phyloP scores from a whole-genome alignment of 1,284 basidiomycete species.

The Stygiomarasmius scandens region DNA sequence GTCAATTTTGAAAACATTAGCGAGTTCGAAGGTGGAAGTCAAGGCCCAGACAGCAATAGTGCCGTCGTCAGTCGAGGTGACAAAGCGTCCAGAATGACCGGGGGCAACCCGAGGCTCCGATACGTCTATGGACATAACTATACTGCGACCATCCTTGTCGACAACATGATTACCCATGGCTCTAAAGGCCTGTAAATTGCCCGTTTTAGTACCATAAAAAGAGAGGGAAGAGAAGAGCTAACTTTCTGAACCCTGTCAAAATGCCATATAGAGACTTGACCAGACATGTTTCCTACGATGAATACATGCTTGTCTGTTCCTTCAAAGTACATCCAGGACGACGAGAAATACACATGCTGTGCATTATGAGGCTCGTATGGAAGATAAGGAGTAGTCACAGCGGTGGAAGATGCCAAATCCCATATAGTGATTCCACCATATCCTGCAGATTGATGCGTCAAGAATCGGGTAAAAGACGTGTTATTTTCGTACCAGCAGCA shows the following conservation, averaged over 20 bases:
- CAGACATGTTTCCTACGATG: neutral
- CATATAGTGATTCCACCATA: slow-evolving; percentile 6
- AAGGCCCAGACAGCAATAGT: neutral
- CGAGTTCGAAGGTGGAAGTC: neutral
- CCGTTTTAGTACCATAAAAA: neutral
- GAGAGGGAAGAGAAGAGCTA: neutral
- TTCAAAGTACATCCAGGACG: neutral
- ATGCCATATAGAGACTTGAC: neutral
- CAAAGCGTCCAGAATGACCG: neutral
- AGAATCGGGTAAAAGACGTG: neutral
- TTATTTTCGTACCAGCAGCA: slow-evolving; percentile 5
- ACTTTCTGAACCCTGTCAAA: neutral
- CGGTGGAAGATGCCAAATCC: neutral
- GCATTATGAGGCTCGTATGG: neutral
- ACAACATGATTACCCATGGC: neutral
- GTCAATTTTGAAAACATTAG: neutral
- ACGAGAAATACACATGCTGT: neutral
- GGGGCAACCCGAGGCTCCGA: neutral
- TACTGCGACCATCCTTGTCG: neutral
- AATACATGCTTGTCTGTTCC: neutral
- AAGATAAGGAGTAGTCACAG: neutral
- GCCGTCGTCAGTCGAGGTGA: neutral
- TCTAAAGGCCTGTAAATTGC: neutral
- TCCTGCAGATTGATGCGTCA: neutral
- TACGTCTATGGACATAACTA: neutral